Conservation (phyloP, 1,284 basidiomycete species). For the Cryptococcus hybrid region DNA sequence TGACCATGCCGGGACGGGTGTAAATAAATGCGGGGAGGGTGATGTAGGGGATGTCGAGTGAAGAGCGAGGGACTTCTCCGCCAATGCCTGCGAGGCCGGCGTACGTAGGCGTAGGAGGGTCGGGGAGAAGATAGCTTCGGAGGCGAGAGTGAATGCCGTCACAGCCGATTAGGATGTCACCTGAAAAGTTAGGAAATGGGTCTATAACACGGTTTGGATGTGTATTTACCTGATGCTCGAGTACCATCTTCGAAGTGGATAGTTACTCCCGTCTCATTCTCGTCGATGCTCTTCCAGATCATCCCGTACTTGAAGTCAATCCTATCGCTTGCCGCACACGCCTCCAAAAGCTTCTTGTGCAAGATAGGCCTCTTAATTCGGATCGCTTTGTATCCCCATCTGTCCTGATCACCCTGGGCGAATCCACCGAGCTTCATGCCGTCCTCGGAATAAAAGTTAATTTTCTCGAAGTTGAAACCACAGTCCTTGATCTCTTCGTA, state of each 20-base stretch:
- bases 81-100: conserved; percentile 14
- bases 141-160: conserved; percentile 27
- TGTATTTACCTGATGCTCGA: conserved; percentile 9
- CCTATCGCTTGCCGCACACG: conserved; percentile 6
- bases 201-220: background rate
- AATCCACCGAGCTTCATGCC: conserved; percentile 22
- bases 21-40: conserved; percentile 22
- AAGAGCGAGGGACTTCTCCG: conserved; percentile 14
- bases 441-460: conserved; percentile 6
- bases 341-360: conserved; percentile 18
- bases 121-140: conserved; percentile 22
- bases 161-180: conserved; percentile 22
- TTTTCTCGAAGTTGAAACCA: conserved; percentile 15
- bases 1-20: conserved; percentile 23
- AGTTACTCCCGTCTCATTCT: conserved; percentile 17
- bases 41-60: conserved; percentile 9
- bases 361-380: conserved; percentile 19
- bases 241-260: conserved; percentile 19
- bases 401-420: conserved; percentile 3
- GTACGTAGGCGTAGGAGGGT: conserved; percentile 14
- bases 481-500: conserved; percentile 13
- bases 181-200: conserved; percentile 3
- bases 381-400: conserved; percentile 13
- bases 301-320: conserved; percentile 17
- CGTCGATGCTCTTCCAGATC: conserved; percentile 12